Evolutionary conservation across 2,329 filamentous ascomycete species (phyloP).

Genomic region (Dothiorella sarmentorum): DNA sequence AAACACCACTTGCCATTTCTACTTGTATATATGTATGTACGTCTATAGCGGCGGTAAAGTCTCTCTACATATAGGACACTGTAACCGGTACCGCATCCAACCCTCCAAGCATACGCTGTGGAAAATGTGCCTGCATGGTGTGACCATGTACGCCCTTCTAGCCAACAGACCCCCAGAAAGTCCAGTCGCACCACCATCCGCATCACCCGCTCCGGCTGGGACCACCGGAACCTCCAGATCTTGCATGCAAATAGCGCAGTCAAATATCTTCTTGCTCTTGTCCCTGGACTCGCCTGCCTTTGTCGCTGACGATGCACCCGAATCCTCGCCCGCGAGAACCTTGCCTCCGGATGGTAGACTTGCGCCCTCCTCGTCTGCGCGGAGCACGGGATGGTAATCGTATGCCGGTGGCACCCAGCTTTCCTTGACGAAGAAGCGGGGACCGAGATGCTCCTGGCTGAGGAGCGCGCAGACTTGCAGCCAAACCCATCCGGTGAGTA

Average conservation of each 20-base stretch:
- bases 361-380: conserved; percentile 77
- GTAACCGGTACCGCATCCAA: conserved; percentile 90
- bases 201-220: conserved; percentile 49
- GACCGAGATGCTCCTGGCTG: conserved; percentile 80
- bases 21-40: background rate
- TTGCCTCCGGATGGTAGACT: conserved; percentile 68
- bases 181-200: conserved; percentile 38
- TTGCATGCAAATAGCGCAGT: conserved; percentile 95
- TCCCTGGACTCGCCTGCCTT: conserved; percentile 45
- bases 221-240: conserved; percentile 85
- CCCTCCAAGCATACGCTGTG: conserved; percentile 88
- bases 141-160: conserved; percentile 89
- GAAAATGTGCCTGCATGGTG: conserved; percentile 93
- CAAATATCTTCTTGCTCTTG: conserved; percentile 63
- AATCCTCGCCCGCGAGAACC: conserved; percentile 27
- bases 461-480: conserved; percentile 75
- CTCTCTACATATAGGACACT: conserved; percentile 94
- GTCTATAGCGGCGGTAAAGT: conserved; percentile 73
- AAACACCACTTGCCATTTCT: too few species aligned
- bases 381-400: conserved; percentile 89
- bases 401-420: conserved; percentile 70
- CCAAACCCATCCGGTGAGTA: conserved; percentile 78
- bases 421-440: conserved; percentile 76
- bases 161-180: conserved; percentile 65
- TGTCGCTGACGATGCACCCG: background rate